Evolutionary conservation across 441 rosid genomes (phyloP).

Genomic region (Brassica hybrid): DNA sequence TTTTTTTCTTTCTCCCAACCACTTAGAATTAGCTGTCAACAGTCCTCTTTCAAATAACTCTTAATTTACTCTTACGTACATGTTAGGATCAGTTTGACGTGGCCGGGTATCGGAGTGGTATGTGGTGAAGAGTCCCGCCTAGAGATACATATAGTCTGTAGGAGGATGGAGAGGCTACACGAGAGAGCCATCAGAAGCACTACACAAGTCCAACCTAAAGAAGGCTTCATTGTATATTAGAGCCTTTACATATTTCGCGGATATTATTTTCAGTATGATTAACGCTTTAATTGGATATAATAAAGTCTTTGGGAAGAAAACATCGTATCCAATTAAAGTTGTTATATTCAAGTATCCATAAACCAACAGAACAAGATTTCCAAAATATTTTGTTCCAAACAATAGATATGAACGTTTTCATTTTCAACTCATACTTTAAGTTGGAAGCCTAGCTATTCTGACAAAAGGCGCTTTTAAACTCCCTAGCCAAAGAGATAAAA

Average conservation of each 20-base stretch:
- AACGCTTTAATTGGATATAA: not conserved
- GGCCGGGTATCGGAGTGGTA: not conserved
- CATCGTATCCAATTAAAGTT: not conserved
- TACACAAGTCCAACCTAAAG: not conserved
- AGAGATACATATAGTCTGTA: not conserved
- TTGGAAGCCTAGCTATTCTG: too few relatives aligned
- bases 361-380: not conserved
- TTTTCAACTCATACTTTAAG: too few relatives aligned
- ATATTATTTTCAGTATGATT: not conserved
- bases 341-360: not conserved
- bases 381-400: not conserved
- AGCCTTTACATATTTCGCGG: not conserved
- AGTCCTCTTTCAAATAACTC: not conserved
- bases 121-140: not conserved
- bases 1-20: conserved; percentile 25
- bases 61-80: not conserved
- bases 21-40: conserved; percentile 23
- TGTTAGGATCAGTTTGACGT: not conserved
- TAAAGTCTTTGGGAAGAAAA: not conserved
- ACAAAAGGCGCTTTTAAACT: too few relatives aligned
- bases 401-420: too few relatives aligned
- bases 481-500: too few relatives aligned
- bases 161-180: not conserved
- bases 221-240: not conserved
- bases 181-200: not conserved